phyloP scores from a whole-genome alignment of 768 basidiomycete species.

The Pleurotus giganteus region DNA sequence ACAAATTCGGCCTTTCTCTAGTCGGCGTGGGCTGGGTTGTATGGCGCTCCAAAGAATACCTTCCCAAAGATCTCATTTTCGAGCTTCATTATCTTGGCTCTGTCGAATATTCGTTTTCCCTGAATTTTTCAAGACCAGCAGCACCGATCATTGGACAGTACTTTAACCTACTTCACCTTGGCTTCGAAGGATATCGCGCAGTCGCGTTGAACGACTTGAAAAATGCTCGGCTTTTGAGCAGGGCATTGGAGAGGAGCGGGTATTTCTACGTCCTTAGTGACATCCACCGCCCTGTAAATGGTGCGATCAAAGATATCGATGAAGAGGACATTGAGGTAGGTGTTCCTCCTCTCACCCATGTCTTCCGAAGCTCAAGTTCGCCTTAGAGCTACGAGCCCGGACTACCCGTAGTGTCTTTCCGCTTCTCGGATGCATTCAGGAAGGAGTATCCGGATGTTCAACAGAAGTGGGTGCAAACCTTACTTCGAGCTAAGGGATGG shows the following conservation, averaged over 20 bases:
- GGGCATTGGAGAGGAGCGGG: conserved; percentile 55
- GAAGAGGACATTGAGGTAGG: conserved; percentile 59
- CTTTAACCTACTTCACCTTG: conserved; percentile 63
- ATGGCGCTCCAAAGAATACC: conserved; percentile 60
- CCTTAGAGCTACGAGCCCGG: conserved; percentile 50
- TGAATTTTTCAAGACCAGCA: conserved; percentile 62
- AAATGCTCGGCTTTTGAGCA: conserved; percentile 63
- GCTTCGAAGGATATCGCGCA: conserved; percentile 52
- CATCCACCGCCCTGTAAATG: conserved; percentile 46
- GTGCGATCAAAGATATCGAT: conserved; percentile 29
- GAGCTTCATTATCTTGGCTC: conserved; percentile 59
- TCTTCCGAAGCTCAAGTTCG: conserved; percentile 13
- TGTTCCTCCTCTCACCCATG: background rate
- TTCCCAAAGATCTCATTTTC: conserved; percentile 73
- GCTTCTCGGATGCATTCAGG: conserved; percentile 57
- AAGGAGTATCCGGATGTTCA: conserved; percentile 53
- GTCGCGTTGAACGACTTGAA: conserved; percentile 49
- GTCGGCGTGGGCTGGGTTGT: conserved; percentile 70
- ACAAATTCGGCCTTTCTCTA: conserved; percentile 60
- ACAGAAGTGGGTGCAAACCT: conserved; percentile 59
- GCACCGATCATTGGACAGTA: conserved; percentile 64
- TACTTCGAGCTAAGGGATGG: conserved; percentile 54
- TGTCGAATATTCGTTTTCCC: conserved; percentile 73
- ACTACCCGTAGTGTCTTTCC: conserved; percentile 67
- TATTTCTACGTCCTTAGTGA: conserved; percentile 55